Base-by-base conservation (phyloP, 345 rosid species). In the Pelargonium nanum region DNA sequence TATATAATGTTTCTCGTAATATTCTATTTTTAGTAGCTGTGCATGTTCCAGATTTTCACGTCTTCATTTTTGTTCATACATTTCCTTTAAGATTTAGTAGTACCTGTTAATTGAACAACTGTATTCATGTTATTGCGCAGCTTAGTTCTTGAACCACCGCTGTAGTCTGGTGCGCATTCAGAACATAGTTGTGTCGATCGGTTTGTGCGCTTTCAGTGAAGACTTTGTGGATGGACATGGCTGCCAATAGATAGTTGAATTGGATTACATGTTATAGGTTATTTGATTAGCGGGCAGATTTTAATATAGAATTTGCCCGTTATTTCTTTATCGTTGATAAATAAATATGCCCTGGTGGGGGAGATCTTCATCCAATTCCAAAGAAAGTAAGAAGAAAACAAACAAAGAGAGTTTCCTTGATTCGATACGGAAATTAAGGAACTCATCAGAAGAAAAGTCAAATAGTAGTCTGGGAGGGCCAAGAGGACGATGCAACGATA, bases 361-460 rank as follows among this genome's bases (percentile, higher is more conserved):
- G 57, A 86, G 80, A 73, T 66, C 80, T 56, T 83, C 88, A 24
- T 81, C 85, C 0, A 89, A 84, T 22, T 81, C 85, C 0, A 89
- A 84, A 74, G 87, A 83, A 66, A 80, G 79, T 22, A 89, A 89
- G 74, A 86, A 81, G 83, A 89, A 89, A 75, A 51, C 72, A 25
- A 75, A 73, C 68, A 89, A 89, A 65, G 96, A 84, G 70, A 83
- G 96, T 75, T 72, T 86, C 61, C 57, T 89, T 40, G 87, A 81
- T 69, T 69, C 83, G 19, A 65, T 83, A 62, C 80, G 91, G 23
- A 84, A 76, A 75, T 64, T 86, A 19, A 88, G 68, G 63, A 75
- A 48, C 54, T 78, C 79, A 40, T 76, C 86, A 59, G 89, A 86
- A 70, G 86, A 71, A 2, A 86, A 67, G 76, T 64, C 70, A 61